Base-by-base conservation (phyloP, 2,329 filamentous ascomycete genomes). In the Penicillium sp. region DNA sequence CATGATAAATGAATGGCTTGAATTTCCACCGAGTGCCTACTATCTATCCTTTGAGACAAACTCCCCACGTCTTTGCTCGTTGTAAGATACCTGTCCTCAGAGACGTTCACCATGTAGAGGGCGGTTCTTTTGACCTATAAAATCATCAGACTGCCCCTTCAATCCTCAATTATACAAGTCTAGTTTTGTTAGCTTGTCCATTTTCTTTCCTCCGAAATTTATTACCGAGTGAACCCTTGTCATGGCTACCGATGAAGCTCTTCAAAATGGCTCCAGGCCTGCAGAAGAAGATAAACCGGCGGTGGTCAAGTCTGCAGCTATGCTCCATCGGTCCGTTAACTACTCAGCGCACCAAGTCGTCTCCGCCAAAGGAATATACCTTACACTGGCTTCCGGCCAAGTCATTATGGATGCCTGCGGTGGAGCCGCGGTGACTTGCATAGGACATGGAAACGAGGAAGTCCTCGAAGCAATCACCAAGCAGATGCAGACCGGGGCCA, bases 371-470 rank as follows among this genome's bases (percentile, higher is more conserved):
- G 33, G 33, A 38, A 38, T 38, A 38, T 38, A 38, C 33, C 33
- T 47, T 21, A 47, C 11, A 23, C 71, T 82, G 1, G 70, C 71
- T 50, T 73, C 75, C 61, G 84, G 84, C 1, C 74, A 79, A 28
- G 72, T 71, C 28, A 80, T 92, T 40, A 78, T 91, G 9, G 89
- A 92, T 68, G 85, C 83, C 1, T 87, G 84, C 46, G 82, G 85
- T 30, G 89, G 89, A 11, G 86, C 88, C 2, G 87, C 85, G 23
- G 88, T 91, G 2, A 78, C 84, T n/a, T 85, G 84, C 65, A 75
- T 92, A 8, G 89, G 89, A 5, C 84, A 90, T 63, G 83, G 81
- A 30, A 80, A 85, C 52, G 63, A 74, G 38, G 78, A 85, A 33
- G 82, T 91, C 5, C 75, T 79, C 21, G 73, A 79, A 3, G 87